Base-by-base conservation (phyloP, 225 moss, liverwort and hornwort species). In the Asterella californica region DNA sequence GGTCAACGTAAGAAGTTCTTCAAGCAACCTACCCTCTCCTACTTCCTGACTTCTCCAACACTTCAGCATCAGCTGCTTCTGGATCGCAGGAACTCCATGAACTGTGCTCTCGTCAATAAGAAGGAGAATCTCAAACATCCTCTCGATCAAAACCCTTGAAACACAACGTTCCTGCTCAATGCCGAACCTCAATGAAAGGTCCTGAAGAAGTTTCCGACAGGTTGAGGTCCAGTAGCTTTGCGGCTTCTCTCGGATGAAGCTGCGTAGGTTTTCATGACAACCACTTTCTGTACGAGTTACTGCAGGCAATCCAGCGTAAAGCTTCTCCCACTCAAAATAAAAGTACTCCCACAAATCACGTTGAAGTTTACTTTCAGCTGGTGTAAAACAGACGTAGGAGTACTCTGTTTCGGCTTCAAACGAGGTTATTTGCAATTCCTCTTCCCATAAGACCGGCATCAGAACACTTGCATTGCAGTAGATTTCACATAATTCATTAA, bases 1-100 rank as follows among this genome's bases (percentile, higher is more conserved):
- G 49, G 30, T 50, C 71, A 47, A 10, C 14, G 49, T 5, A 29
- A 17, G 73, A 46, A 73, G 14, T 52, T 17, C 22, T 29, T 73
- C n/a, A 11, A 73, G 50, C 50, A 73, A 73, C 11, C 15, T 27
- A 32, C 73, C 6, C 0, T 73, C 73, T 50, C 29, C 27, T 49
- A 0, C 30, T 73, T 25, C 42, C 4, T 37, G 34, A 25, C 25
- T 25, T 70, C 29, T 47, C 73, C 73, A 73, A 3, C 29, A 10
- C 73, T 73, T 73, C 7, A 15, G 52, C 30, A 52, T 49, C 29
- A 74, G 37, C 72, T 29, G 73, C n/a, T 30, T 30, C 74, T 74
- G 74, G 73, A 83, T 52, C 25, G 74, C 0, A 38, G 64, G 74
- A 66, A 83, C 83, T 47, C 83, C 83, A 42, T 83, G 59, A 48